Evolutionary conservation across 257 asterid species (phyloP).

Genomic region (Apocynum venetum): DNA sequence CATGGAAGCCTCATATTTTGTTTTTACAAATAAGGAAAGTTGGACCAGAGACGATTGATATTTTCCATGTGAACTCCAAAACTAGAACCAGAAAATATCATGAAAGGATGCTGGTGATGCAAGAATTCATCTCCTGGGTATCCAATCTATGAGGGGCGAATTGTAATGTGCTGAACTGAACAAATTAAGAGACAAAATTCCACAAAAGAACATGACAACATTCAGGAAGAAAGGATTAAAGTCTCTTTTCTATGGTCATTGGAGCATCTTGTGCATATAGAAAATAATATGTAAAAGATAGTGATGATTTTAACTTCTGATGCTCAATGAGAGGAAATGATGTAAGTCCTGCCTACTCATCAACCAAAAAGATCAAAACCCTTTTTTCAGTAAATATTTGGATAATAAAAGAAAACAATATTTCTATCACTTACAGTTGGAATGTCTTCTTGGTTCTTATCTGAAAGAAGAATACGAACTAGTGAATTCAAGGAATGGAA

Average conservation of each 20-base stretch:
- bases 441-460: constrained; percentile 68
- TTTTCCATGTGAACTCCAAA: neutral
- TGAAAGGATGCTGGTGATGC: neutral
- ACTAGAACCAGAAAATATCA: neutral
- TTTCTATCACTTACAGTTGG: constrained; percentile 54
- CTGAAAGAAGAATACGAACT: constrained; percentile 56
- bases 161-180: neutral
- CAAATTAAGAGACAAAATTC: neutral
- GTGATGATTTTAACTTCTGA: neutral
- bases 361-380: neutral
- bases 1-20: neutral
- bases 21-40: neutral
- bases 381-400: neutral
- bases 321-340: neutral
- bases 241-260: neutral
- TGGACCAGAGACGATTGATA: neutral
- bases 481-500: constrained; percentile 46
- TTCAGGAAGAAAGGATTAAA: constrained; percentile 1
- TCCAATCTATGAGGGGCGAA: neutral
- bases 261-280: neutral
- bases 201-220: neutral
- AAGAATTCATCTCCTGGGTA: neutral
- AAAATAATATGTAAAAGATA: neutral
- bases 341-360: constrained; percentile 1
- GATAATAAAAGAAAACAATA: neutral